A percentile compares a stretch with the other conserved stretches of the same genome.
These are phyloP conservation scores for Ehretia macrophylla DNA, from an alignment of 257 asterid genomes.

Conservation along the genomic window DNA sequence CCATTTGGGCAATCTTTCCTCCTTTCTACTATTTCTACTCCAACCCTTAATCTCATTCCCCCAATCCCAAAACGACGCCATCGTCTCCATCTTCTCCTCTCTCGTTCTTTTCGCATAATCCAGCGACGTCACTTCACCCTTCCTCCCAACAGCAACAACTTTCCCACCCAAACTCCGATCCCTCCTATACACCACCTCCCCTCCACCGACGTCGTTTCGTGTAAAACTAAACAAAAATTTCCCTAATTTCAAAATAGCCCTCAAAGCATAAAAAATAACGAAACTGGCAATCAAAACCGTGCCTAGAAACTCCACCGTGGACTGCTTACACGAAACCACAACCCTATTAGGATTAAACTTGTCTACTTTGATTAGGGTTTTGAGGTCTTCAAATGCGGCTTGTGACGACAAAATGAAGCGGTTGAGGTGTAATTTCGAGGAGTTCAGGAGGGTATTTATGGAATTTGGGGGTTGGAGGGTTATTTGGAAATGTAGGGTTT, in stretches of 20 bases:
- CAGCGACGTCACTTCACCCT: conserved; percentile 29
- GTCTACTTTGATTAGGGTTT: conserved; percentile 46
- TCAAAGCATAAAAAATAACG: conserved; percentile 31
- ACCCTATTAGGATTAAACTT: conserved; percentile 30
- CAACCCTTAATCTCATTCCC: conserved; percentile 20
- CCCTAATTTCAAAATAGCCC: conserved; percentile 33
- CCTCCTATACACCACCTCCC: conserved; percentile 62
- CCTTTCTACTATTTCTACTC: conserved; percentile 27
- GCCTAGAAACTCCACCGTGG: conserved; percentile 57
- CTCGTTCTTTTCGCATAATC: conserved; percentile 16
- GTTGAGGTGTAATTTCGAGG: conserved; percentile 36
- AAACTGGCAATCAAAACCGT: conserved; percentile 39
- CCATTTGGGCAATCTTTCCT: conserved; percentile 74
- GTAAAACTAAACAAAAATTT: background rate
- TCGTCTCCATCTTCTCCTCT: conserved; percentile 3
- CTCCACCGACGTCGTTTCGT: conserved; percentile 19
- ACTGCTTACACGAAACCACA: conserved; percentile 65
- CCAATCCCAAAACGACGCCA: conserved; percentile 12
- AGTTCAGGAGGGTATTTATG: conserved; percentile 29
- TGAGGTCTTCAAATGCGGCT: conserved; percentile 56
- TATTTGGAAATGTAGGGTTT: conserved; percentile 40
- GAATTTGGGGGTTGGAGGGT: conserved; percentile 44
- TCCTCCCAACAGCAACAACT: conserved; percentile 71
- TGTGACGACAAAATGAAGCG: conserved; percentile 45
- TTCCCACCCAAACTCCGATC: conserved; percentile 94